Percentiles rank a stretch among this genome's conserved stretches.
phyloP scores from a whole-genome alignment of 2,329 filamentous ascomycete genomes.

The Monosporascus sp. region DNA sequence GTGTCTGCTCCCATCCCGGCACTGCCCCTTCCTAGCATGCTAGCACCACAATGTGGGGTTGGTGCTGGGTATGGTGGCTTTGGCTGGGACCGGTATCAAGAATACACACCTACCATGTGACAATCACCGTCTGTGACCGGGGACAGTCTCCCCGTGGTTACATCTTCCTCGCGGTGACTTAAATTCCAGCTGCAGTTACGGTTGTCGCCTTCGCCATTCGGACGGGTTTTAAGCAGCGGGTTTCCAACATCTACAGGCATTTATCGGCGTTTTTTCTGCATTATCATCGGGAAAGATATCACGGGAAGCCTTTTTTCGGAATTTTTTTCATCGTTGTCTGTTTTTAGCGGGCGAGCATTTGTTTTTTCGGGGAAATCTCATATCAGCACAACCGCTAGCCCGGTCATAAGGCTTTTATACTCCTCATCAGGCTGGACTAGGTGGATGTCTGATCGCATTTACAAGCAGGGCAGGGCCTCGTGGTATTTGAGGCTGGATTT shows the following conservation, averaged over 20 bases:
- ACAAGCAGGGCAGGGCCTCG: conserved; percentile 41
- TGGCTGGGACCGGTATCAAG: conserved; percentile 80
- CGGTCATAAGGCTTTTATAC: conserved; percentile 38
- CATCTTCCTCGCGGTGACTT: conserved; percentile 31
- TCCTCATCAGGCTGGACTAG: conserved; percentile 50
- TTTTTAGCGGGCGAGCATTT: conserved; percentile 36
- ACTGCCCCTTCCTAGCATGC: conserved; percentile 79
- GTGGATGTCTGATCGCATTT: conserved; percentile 50
- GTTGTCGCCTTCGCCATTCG: conserved; percentile 14
- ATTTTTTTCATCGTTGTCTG: conserved; percentile 23
- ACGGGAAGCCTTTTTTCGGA: conserved; percentile 18
- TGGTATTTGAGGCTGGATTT: conserved; percentile 40
- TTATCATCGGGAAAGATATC: conserved; percentile 23
- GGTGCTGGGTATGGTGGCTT: conserved; percentile 71
- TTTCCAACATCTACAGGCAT: conserved; percentile 18
- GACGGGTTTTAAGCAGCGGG: conserved; percentile 17
- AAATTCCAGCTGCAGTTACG: conserved; percentile 17
- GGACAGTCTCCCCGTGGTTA: conserved; percentile 42
- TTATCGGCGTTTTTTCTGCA: conserved; percentile 29
- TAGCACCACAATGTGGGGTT: conserved; percentile 79
- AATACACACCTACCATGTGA: conserved; percentile 86
- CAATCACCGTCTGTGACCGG: conserved; percentile 48
- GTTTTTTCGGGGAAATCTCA: conserved; percentile 19
- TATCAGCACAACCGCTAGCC: conserved; percentile 41
- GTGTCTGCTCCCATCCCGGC: conserved; percentile 68